Percentiles rank a stretch among this genome's conserved stretches.
phyloP scores from a whole-genome alignment of 345 rosid species.

The Microthlaspi erraticum region DNA sequence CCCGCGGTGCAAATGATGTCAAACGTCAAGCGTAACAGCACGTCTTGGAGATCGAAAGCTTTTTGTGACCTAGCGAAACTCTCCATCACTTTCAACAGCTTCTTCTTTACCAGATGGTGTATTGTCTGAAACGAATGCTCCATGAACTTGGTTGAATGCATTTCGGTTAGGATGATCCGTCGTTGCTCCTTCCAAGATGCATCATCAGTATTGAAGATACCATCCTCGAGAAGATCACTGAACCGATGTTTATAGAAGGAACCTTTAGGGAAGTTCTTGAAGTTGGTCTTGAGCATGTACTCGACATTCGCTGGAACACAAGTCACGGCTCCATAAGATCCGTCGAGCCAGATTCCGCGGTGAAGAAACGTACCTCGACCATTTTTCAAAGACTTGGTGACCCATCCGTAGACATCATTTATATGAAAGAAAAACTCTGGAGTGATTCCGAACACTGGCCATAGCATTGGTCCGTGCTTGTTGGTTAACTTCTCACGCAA shows the following conservation, averaged over 20 bases:
- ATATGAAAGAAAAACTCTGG: constrained; percentile 48
- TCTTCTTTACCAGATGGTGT: constrained; percentile 55
- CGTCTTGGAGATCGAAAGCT: constrained; percentile 65
- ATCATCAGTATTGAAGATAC: constrained; percentile 72
- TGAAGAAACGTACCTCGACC: constrained; percentile 58
- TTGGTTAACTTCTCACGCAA: constrained; percentile 52
- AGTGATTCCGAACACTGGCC: constrained; percentile 69
- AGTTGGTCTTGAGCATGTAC: constrained; percentile 67
- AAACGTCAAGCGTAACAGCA: constrained; percentile 63
- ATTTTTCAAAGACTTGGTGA: constrained; percentile 49
- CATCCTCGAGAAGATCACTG: constrained; percentile 69
- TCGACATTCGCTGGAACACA: constrained; percentile 65
- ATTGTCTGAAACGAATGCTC: constrained; percentile 45
- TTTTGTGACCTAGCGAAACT: constrained; percentile 37
- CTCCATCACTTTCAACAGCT: constrained; percentile 62
- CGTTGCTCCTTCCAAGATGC: constrained; percentile 64
- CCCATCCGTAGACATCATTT: constrained; percentile 51
- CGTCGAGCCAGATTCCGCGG: constrained; percentile 64
- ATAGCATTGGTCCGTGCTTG: constrained; percentile 58
- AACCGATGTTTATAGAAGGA: constrained; percentile 57
- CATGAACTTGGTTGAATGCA: constrained; percentile 50
- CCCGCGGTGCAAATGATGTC: constrained; percentile 70
- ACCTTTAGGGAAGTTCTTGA: constrained; percentile 78
- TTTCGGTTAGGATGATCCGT: constrained; percentile 59
- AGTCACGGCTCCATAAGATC: constrained; percentile 57